phyloP scores from a whole-genome alignment of 2,329 filamentous ascomycete genomes.

The Elsinoe perseae region DNA sequence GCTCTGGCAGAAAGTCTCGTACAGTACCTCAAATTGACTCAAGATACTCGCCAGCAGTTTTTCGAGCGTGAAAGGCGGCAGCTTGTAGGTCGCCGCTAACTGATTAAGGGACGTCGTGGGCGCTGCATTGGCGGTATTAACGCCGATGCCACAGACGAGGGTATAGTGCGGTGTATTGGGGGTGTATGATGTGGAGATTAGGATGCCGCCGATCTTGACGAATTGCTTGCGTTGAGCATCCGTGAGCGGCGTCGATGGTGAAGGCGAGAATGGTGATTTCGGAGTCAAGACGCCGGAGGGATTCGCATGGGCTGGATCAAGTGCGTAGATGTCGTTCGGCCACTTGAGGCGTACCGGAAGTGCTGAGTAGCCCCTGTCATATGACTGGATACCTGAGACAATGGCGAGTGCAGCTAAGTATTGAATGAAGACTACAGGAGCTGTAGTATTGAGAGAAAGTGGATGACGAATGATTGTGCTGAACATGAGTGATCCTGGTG shows the following conservation, averaged over 20 bases:
- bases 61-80: conserved; percentile 61
- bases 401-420: conserved; percentile 86
- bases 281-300: background rate
- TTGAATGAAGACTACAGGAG: conserved; percentile 86
- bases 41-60: conserved; percentile 74
- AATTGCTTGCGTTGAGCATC: conserved; percentile 61
- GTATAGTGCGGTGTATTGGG: conserved; percentile 61
- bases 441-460: conserved; percentile 59
- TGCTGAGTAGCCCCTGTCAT: conserved; percentile 64
- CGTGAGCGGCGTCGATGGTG: background rate
- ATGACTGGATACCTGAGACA: conserved; percentile 71
- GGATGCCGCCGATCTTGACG: conserved; percentile 86
- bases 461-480: conserved; percentile 82
- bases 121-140: conserved; percentile 76
- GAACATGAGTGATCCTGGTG: conserved; percentile 77
- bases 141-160: conserved; percentile 69
- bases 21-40: conserved; percentile 67
- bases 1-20: conserved; percentile 62
- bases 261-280: background rate
- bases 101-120: conserved; percentile 83
- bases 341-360: conserved; percentile 86
- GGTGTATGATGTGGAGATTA: conserved; percentile 80
- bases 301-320: conserved; percentile 24
- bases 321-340: conserved; percentile 77
- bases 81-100: conserved; percentile 46